Evolutionary conservation across 148 eudicot genomes (phyloP), one percentile per base, ranked within the genome.

Genomic region (Tetragonia tetragonoides): DNA sequence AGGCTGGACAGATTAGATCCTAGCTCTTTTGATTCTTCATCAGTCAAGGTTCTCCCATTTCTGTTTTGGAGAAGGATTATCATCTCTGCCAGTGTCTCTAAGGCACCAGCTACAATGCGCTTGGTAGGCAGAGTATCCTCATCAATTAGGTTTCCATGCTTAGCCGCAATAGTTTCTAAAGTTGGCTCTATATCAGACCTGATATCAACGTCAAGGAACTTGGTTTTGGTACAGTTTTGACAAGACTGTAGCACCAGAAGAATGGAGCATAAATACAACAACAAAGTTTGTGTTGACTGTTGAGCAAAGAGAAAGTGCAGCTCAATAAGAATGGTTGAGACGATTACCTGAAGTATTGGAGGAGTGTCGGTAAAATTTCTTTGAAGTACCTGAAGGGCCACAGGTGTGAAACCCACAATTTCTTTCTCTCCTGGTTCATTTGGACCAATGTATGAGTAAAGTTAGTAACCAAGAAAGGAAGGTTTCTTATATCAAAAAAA

Each of bases 41-140:
- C 54, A n/a, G 77, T 73, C 53, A 79, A 73, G 38, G 15, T 73
- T 34, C 77, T 73, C 40, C 66, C 37, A 41, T 67, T 73, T 9
- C 38, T 79, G n/a, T 73, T 73, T 34, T 73, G 24, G 20, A 79
- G 72, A 41, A 28, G 73, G 9, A 53, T 66, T 38, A 51, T 16
- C n/a, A 79, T 71, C 66, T 66, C 47, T 66, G 81, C 81, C 51
- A 73, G 40, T 44, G 44, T 68, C 59, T 79, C 81, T 42, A 79
- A 73, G 40, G 72, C 77, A 66, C 73, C 14, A 53, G 56, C 72
- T 73, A 72, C 46, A 34, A 65, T 65, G 6, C 28, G 21, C 51
- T 78, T 70, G 70, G 5, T 73, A 3, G 39, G 57, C 14, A 73
- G 41, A 23, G 81, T 79, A 4, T 73, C 18, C 10, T 79, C 34